A percentile compares a stretch with the other conserved stretches of the same genome.
phyloP scores from a whole-genome alignment of 108 stramenopile genomes.

The Cyclotella choctawhatcheeana region DNA sequence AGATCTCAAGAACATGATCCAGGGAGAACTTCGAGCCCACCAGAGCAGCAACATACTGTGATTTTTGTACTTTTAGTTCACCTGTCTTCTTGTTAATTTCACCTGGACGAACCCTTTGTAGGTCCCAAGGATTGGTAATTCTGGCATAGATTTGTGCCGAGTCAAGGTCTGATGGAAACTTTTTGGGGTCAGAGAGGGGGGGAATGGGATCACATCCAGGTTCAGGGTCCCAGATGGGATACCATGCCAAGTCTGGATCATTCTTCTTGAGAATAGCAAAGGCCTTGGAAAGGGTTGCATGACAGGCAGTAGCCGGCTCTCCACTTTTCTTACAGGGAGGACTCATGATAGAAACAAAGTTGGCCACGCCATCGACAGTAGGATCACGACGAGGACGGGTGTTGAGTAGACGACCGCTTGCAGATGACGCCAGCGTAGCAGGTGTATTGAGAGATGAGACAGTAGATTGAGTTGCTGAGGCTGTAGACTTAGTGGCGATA shows the following conservation, averaged over 20 bases:
- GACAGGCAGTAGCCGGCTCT: neutral
- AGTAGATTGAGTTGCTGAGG: neutral
- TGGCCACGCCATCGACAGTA: neutral
- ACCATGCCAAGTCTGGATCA: neutral
- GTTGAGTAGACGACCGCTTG: conserved; percentile 1
- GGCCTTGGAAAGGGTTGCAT: neutral
- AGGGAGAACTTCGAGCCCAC: neutral
- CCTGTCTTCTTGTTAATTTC: conserved; percentile 6
- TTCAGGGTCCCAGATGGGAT: conserved; percentile 3
- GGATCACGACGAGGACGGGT: neutral
- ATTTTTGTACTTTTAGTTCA: neutral
- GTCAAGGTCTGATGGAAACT: neutral
- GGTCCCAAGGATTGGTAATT: conserved; percentile 7
- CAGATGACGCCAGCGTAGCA: neutral
- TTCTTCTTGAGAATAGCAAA: neutral
- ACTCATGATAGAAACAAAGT: neutral
- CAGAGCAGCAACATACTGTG: neutral
- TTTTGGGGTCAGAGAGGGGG: neutral
- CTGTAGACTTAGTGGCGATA: neutral
- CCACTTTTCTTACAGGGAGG: neutral
- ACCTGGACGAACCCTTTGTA: neutral
- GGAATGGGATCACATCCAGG: neutral
- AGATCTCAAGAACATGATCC: neutral
- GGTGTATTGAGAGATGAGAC: neutral
- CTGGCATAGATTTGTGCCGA: neutral